Evolutionary conservation across 768 basidiomycete genomes (phyloP).

Genomic region (Holtermannia corniformis): DNA sequence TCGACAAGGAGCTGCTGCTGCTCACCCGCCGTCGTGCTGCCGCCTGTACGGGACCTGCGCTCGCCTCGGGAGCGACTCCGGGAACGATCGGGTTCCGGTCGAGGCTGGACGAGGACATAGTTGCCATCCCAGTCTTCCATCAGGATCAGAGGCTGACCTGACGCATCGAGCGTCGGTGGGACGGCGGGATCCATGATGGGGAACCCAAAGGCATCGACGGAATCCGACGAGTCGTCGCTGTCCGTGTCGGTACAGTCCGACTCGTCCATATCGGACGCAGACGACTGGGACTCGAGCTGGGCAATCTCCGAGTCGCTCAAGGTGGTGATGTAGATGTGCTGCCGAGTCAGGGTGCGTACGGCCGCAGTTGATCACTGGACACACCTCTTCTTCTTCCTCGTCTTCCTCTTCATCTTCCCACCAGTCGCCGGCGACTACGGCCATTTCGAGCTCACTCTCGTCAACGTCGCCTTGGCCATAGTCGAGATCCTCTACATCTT

Average conservation of each 20-base stretch:
- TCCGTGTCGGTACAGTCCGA: slow-evolving; percentile 14
- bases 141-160: slow-evolving; percentile 16
- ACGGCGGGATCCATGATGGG: slow-evolving; percentile 5
- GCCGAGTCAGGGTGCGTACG: background rate
- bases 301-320: slow-evolving; percentile 31
- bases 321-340: slow-evolving; percentile 25
- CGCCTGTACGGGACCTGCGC: slow-evolving; percentile 21
- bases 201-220: slow-evolving; percentile 8
- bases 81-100: slow-evolving; percentile 13
- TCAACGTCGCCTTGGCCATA: slow-evolving; percentile 30
- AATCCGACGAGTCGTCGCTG: slow-evolving; percentile 13
- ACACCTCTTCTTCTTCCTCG: slow-evolving; percentile 29
- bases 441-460: slow-evolving; percentile 9
- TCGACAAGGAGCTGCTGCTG: slow-evolving; percentile 24
- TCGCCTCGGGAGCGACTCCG: slow-evolving; percentile 17
- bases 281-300: slow-evolving; percentile 24
- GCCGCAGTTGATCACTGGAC: background rate
- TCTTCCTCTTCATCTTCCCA: slow-evolving; percentile 21
- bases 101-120: slow-evolving; percentile 28
- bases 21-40: slow-evolving; percentile 18
- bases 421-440: slow-evolving; percentile 1
- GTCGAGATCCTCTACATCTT: slow-evolving; percentile 34
- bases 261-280: slow-evolving; percentile 7
- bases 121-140: slow-evolving; percentile 39
- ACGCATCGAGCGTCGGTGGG: slow-evolving; percentile 5